Evolutionary conservation across 805 yeast species (phyloP).

Genomic region (Candida koratica): DNA sequence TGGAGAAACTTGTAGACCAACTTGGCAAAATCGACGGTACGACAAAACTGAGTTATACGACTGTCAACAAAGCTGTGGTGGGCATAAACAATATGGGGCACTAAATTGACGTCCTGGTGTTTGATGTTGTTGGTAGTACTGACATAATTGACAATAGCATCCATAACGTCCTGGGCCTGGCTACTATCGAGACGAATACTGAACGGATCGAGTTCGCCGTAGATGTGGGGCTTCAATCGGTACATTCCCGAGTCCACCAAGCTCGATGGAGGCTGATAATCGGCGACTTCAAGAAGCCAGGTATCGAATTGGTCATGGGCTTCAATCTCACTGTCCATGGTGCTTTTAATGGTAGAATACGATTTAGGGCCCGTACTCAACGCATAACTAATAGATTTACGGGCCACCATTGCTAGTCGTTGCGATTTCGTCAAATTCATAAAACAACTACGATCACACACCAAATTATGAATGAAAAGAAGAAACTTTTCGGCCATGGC

Average conservation of each 20-base stretch:
- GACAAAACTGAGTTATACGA: constrained; percentile 48
- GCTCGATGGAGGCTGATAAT: constrained; percentile 58
- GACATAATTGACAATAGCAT: constrained; percentile 42
- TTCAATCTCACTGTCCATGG: constrained; percentile 25
- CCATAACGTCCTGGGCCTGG: constrained; percentile 51
- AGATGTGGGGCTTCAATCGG: constrained; percentile 55
- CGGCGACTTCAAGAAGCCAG: constrained; percentile 59
- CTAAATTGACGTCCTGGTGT: constrained; percentile 43
- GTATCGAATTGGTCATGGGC: constrained; percentile 43
- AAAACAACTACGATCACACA: constrained; percentile 36
- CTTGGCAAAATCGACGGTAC: constrained; percentile 51
- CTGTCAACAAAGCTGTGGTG: constrained; percentile 29
- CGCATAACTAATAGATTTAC: constrained; percentile 44
- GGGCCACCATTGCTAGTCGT: constrained; percentile 27
- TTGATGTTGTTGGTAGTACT: constrained; percentile 35
- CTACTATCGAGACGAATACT: constrained; percentile 43
- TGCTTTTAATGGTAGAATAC: constrained; percentile 45
- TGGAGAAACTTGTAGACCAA: constrained; percentile 55
- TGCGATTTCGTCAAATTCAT: constrained; percentile 21
- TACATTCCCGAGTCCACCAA: constrained; percentile 60
- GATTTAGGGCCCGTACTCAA: constrained; percentile 51
- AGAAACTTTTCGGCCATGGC: constrained; percentile 43
- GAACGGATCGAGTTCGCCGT: constrained; percentile 60
- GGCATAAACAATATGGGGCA: constrained; percentile 41
- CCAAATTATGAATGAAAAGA: constrained; percentile 41